Conservation (phyloP, 2,329 filamentous ascomycete genomes). For the Neofusicoccum kwambonambiense region DNA sequence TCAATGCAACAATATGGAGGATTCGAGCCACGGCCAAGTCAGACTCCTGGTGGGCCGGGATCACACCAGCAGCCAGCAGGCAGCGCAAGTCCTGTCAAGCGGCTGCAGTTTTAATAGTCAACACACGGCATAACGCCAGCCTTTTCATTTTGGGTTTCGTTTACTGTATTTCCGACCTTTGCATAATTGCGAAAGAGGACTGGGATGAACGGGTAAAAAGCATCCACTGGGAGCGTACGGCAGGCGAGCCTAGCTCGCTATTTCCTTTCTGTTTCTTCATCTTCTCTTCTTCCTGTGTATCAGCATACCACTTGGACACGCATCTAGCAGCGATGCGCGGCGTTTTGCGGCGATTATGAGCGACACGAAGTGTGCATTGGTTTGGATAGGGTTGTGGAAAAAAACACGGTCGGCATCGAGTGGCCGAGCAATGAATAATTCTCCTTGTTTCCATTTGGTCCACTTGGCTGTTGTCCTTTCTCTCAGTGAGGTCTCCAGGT, state of each 20-base stretch:
- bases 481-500: background rate
- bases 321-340: background rate
- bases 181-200: background rate
- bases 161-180: background rate
- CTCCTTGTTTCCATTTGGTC: background rate
- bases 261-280: background rate
- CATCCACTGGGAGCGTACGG: background rate
- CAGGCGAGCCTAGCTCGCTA: background rate
- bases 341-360: background rate
- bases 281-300: constrained; percentile 7
- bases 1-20: constrained; percentile 1
- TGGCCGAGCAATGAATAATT: background rate
- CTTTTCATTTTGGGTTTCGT: background rate
- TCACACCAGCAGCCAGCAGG: background rate
- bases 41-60: background rate
- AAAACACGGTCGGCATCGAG: background rate
- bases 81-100: constrained; percentile 6
- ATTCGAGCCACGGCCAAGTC: background rate
- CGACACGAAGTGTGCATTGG: background rate
- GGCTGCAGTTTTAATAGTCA: background rate
- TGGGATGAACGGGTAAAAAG: background rate
- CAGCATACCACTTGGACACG: constrained; percentile 11
- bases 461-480: no score
- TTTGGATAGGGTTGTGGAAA: background rate
- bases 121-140: background rate